These are phyloP conservation scores for Orbilia quercus DNA, from an alignment of 2,329 filamentous ascomycete species.

Conservation along the genomic window DNA sequence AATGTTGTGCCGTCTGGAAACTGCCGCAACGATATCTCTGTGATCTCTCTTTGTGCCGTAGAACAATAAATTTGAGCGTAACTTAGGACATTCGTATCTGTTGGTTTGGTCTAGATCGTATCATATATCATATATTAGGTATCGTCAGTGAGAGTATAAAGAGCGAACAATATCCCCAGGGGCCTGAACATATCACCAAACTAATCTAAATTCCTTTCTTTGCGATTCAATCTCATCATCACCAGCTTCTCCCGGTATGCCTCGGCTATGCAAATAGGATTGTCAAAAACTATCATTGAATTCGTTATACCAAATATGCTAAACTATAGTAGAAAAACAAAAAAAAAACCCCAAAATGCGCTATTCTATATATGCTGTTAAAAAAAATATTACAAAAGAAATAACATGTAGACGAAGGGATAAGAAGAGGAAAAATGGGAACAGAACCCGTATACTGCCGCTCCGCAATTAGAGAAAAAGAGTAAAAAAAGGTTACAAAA, in stretches of 20 bases:
- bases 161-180: background rate
- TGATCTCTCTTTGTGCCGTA: background rate
- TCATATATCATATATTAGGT: too few relatives aligned
- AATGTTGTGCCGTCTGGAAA: slow-evolving; percentile 14
- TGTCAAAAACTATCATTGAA: too few relatives aligned
- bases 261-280: too few relatives aligned
- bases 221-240: too few relatives aligned
- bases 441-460: background rate
- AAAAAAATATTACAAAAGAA: slow-evolving; percentile 42
- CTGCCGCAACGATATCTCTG: slow-evolving; percentile 16
- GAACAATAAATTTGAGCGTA: too few relatives aligned
- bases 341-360: slow-evolving; percentile 16
- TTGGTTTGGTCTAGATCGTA: too few relatives aligned
- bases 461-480: background rate
- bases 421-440: background rate
- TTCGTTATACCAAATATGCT: slow-evolving; percentile 16
- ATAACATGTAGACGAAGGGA: slow-evolving; percentile 23
- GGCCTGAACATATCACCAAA: too few relatives aligned
- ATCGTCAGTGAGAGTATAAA: background rate
- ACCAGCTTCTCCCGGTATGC: too few relatives aligned
- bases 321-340: background rate
- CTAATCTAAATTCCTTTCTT: too few relatives aligned
- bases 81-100: too few relatives aligned
- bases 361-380: slow-evolving; percentile 52
- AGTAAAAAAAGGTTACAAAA: slow-evolving; percentile 15